Conservation (phyloP, 164 flowering plant genomes). For the Piper betle region DNA sequence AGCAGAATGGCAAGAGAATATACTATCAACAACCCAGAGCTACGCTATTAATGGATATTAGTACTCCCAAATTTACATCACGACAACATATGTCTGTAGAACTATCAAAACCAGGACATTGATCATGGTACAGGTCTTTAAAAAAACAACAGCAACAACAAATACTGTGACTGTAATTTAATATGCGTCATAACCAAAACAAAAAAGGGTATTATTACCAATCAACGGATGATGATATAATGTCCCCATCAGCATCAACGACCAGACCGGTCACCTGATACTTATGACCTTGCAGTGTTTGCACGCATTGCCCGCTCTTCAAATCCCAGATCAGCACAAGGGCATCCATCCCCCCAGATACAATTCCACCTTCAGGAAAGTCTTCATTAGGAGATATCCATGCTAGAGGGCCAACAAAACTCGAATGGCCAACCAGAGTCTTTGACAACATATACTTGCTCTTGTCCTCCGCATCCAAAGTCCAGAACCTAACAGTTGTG, state of each 20-base stretch:
- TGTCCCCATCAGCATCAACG: conserved; percentile 45
- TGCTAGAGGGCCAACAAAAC: conserved; percentile 87
- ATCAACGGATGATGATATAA: conserved; percentile 74
- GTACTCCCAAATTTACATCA: no score
- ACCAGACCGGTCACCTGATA: conserved; percentile 74
- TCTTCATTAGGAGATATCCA: conserved; percentile 67
- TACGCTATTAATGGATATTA: no score
- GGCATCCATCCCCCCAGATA: conserved; percentile 97
- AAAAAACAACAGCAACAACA: no score
- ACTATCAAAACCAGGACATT: background rate
- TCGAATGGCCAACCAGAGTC: conserved; percentile 69
- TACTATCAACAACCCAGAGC: no score
- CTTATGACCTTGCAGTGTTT: conserved; percentile 67
- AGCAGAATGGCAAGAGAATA: no score
- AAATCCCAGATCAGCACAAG: conserved; percentile 74
- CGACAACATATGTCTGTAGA: no score
- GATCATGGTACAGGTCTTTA: background rate
- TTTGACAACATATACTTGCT: conserved; percentile 32
- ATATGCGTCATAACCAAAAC: no score
- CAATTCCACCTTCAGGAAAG: conserved; percentile 66
- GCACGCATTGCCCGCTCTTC: conserved; percentile 50
- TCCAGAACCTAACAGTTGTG: conserved; percentile 70
- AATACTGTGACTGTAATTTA: no score
- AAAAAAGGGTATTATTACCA: conserved; percentile 36
- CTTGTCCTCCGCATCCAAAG: conserved; percentile 28